phyloP scores from a whole-genome alignment of 768 basidiomycete species.

The Suillus tomentosus region DNA sequence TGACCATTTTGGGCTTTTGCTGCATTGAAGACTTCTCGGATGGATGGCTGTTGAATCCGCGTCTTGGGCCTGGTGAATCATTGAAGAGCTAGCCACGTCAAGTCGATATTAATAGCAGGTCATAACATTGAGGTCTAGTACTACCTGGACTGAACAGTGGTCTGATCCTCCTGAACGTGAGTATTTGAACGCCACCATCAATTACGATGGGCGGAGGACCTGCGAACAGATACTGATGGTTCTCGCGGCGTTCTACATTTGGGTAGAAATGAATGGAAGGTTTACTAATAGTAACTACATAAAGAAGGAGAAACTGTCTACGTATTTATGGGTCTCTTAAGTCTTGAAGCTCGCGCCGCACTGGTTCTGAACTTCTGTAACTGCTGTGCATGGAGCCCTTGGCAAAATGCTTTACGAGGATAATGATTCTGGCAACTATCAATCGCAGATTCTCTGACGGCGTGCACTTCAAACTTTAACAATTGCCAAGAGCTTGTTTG shows the following conservation, averaged over 20 bases:
- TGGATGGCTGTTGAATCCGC: conserved; percentile 1
- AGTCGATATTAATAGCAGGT: neutral
- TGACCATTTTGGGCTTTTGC: conserved; percentile 22
- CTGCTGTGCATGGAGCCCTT: conserved; percentile 8
- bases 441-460: conserved; percentile 7
- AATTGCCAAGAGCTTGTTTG: neutral
- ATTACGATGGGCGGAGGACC: conserved; percentile 6
- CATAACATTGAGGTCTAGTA: neutral
- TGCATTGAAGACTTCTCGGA: neutral
- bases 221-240: neutral
- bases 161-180: conserved; percentile 57
- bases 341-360: neutral
- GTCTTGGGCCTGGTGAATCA: conserved; percentile 6
- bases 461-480: conserved; percentile 11
- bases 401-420: conserved; percentile 1
- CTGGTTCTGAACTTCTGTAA: conserved; percentile 10
- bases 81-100: neutral
- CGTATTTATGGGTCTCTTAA: neutral
- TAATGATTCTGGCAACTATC: conserved; percentile 7
- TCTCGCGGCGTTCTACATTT: conserved; percentile 7
- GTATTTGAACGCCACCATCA: conserved; percentile 8
- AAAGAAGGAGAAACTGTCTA: conserved; percentile 1
- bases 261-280: neutral
- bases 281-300: conserved; percentile 1
- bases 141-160: neutral